These are phyloP conservation scores for Suillus subaureus DNA, from an alignment of 768 basidiomycete genomes.

Conservation along the genomic window DNA sequence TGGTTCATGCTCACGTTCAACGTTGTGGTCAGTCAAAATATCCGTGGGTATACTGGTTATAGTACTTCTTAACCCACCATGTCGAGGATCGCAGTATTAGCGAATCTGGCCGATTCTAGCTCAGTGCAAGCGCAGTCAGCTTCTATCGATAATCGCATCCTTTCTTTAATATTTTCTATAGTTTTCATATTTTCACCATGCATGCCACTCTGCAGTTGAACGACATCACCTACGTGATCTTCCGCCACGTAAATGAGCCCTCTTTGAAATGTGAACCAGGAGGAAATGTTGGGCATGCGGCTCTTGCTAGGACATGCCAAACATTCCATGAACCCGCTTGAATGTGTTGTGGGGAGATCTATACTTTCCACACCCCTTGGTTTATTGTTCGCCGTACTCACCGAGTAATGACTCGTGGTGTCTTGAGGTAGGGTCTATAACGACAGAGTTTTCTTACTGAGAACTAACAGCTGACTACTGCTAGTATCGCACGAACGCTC, in stretches of 20 bases:
- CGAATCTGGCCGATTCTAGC: background rate
- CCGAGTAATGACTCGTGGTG: background rate
- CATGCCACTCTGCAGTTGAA: background rate
- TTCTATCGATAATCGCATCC: background rate
- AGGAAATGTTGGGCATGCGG: background rate
- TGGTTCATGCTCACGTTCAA: background rate
- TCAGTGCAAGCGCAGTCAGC: background rate
- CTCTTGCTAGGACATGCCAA: background rate
- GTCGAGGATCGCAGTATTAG: background rate
- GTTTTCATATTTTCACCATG: background rate
- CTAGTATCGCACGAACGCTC: background rate
- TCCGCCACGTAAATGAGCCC: background rate
- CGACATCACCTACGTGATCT: background rate
- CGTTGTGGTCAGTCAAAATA: background rate
- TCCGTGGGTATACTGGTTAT: background rate
- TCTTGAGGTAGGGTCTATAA: background rate
- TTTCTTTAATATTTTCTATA: background rate
- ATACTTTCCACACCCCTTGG: background rate
- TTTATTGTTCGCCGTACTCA: background rate
- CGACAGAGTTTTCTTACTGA: too few species aligned
- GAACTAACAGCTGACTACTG: background rate
- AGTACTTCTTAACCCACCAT: background rate
- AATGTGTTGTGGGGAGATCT: background rate
- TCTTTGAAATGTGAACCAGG: background rate
- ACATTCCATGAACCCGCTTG: constrained; percentile 1